Evolutionary conservation across 441 rosid species (phyloP).

Genomic region (Gossypium aridum): DNA sequence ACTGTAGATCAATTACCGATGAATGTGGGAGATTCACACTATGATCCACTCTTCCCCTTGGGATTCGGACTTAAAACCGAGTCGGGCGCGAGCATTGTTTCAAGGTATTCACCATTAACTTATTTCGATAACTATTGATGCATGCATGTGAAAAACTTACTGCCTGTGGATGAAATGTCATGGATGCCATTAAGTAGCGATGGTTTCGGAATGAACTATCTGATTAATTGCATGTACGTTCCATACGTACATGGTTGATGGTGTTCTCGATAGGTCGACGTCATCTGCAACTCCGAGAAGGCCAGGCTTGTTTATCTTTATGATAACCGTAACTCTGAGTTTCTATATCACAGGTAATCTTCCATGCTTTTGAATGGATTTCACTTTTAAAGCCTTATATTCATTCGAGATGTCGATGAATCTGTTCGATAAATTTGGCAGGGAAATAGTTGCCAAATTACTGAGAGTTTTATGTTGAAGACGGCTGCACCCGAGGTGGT

Average conservation of each 20-base stretch:
- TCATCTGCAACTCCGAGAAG: constrained; percentile 32
- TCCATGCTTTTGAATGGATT: neutral
- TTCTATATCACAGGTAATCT: constrained; percentile 32
- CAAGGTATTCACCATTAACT: constrained; percentile 34
- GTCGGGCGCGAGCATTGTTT: constrained; percentile 41
- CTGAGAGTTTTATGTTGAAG: neutral
- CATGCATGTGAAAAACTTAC: neutral
- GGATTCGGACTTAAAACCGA: constrained; percentile 56
- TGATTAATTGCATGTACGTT: neutral
- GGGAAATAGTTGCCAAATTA: neutral
- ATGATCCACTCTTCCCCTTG: constrained; percentile 55
- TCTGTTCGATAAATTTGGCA: neutral
- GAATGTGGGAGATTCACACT: constrained; percentile 54
- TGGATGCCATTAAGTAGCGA: neutral
- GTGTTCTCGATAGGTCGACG: constrained; percentile 41
- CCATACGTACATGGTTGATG: constrained; percentile 14
- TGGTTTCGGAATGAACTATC: neutral
- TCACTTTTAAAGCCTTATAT: neutral
- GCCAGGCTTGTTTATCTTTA: constrained; percentile 25
- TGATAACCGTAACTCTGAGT: constrained; percentile 25
- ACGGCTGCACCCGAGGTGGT: neutral
- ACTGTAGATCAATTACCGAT: constrained; percentile 61
- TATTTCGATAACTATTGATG: neutral
- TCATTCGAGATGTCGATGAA: neutral
- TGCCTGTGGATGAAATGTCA: neutral